Conservation (phyloP, 2,329 filamentous ascomycete species). For the Dichotomopilus funicola region DNA sequence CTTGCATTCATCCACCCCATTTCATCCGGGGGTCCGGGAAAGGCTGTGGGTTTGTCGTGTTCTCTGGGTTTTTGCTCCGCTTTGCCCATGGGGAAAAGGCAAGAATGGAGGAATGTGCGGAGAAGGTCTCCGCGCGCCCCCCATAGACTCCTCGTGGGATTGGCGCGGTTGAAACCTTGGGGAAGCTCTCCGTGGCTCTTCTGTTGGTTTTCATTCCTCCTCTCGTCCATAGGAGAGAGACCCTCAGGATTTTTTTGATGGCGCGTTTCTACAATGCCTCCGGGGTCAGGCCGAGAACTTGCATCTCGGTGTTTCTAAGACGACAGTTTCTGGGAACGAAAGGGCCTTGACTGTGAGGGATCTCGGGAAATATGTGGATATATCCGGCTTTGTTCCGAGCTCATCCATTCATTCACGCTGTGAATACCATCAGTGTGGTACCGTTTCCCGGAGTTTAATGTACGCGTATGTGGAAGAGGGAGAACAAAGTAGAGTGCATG, state of each 20-base stretch:
- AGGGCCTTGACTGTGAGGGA: not conserved
- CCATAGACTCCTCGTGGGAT: too few species aligned
- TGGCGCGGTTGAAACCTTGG: not conserved
- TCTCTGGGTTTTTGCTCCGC: too few species aligned
- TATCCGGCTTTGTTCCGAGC: constrained; percentile 1
- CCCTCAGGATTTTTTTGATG: too few species aligned
- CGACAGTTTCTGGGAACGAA: too few species aligned
- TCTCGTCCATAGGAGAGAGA: too few species aligned
- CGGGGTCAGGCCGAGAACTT: too few species aligned
- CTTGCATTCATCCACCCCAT: not conserved
- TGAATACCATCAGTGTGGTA: too few species aligned
- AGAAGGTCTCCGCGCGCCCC: not conserved
- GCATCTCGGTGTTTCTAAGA: too few species aligned
- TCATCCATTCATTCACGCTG: not conserved
- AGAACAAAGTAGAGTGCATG: too few species aligned
- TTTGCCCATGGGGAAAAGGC: not conserved
- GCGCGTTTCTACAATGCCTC: too few species aligned
- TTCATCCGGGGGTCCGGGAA: constrained; percentile 17
- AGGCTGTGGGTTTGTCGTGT: not conserved
- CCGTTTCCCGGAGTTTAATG: too few species aligned
- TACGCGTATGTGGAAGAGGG: too few species aligned
- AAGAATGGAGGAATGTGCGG: not conserved
- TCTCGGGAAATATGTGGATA: constrained; percentile 6
- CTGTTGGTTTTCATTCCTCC: not conserved
- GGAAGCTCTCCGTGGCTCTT: not conserved